Percentiles rank a stretch among this genome's conserved stretches.
These are phyloP conservation scores for Cairneyella variabilis DNA, from an alignment of 495 filamentous ascomycete genomes.

Conservation along the genomic window DNA sequence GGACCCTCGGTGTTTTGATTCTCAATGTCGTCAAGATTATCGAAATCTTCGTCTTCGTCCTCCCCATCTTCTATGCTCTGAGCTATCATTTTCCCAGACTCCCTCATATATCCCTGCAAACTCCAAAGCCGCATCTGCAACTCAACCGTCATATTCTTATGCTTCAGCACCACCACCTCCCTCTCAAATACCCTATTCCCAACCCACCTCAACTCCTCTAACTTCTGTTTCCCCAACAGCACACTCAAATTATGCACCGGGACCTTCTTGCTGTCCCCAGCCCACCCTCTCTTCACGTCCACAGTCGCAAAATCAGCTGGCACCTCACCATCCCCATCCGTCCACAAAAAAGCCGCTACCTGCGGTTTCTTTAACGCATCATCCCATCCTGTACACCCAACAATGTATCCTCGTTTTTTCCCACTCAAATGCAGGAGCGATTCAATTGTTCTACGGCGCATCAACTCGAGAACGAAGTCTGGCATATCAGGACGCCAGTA, in stretches of 20 bases:
- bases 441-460: slow-evolving; percentile 47
- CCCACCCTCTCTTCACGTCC: background rate
- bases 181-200: slow-evolving; percentile 34
- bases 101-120: slow-evolving; percentile 55
- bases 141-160: slow-evolving; percentile 43
- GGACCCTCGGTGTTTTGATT: background rate
- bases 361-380: slow-evolving; percentile 27
- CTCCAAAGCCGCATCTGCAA: slow-evolving; percentile 63
- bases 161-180: slow-evolving; percentile 37
- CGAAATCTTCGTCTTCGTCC: background rate
- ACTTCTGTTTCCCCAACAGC: slow-evolving; percentile 18
- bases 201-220: slow-evolving; percentile 16
- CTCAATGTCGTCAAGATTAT: background rate
- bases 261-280: slow-evolving; percentile 1
- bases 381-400: slow-evolving; percentile 28
- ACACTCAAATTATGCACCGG: slow-evolving; percentile 21
- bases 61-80: background rate
- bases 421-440: slow-evolving; percentile 29
- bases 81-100: slow-evolving; percentile 4
- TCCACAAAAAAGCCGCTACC: slow-evolving; percentile 15
- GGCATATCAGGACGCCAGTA: slow-evolving; percentile 68
- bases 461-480: slow-evolving; percentile 47
- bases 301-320: slow-evolving; percentile 23
- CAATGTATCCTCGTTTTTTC: slow-evolving; percentile 20
- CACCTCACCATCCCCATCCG: slow-evolving; percentile 6